Evolutionary conservation across 331 rosid genomes (phyloP), one percentile per base, ranked within the genome.

Genomic region (Dryas integrifolia): DNA sequence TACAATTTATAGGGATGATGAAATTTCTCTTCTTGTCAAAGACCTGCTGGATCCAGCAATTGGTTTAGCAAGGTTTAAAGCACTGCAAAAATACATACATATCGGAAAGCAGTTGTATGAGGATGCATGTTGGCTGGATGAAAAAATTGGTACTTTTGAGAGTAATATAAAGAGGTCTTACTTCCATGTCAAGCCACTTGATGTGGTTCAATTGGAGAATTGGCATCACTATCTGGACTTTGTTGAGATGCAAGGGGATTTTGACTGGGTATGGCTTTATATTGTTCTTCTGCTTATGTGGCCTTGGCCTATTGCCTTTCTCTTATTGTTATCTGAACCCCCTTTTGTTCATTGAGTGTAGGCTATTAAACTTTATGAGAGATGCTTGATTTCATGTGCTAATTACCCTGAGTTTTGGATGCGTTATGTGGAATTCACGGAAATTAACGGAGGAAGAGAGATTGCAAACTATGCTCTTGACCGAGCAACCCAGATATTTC

Each of bases 321-420:
- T 47, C 59, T 59, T 62, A 63, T 40, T 24, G 45, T 72, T 67
- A 44, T 49, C 50, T 72, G 77, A 67, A 76, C 52, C 82, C 45
- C 60, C 66, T 15, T 73, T 80, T 52, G 78, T 69, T 56, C 67
- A 21, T 72, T 77, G 74, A 5, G 49, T 61, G 46, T 64, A 93
- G 98, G 95, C 85, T 64, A 96, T 91, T 70, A 93, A 91, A 80
- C 88, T 89, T 74, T 89, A 91, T 62, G 98, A 93, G 82, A 89
- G 96, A 77, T 93, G 96, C 83, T 86, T 93, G 87, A 89, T 91
- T 84, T 88, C 86, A 5, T 93, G 98, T 82, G 97, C 97, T 67
- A 83, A 84, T 83, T 93, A 91, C 83, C 96, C 92, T 65, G 98
- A 93, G 69, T 91, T 85, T 74, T 93, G 98, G 98, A 89, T 91